Evolutionary conservation across 768 basidiomycete genomes (phyloP).

Genomic region (Ramaria sp.): DNA sequence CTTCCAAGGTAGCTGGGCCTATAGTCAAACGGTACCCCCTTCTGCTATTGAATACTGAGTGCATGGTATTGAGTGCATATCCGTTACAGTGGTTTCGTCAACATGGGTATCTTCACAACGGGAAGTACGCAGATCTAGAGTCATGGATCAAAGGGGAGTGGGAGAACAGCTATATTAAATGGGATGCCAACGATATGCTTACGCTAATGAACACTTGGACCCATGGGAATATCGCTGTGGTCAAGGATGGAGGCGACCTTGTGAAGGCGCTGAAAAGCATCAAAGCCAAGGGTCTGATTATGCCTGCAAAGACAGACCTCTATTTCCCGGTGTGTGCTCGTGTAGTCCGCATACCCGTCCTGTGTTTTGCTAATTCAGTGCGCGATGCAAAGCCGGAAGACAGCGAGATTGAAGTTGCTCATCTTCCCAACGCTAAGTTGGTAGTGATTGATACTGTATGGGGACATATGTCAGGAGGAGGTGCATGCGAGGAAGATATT

Average conservation of each 20-base stretch:
- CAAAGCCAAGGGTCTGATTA: conserved; percentile 42
- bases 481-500: conserved; percentile 27
- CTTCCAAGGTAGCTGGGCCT: conserved; percentile 35
- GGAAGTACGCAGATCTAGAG: conserved; percentile 36
- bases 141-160: conserved; percentile 41
- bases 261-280: conserved; percentile 29
- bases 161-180: conserved; percentile 33
- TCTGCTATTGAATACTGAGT: conserved; percentile 9
- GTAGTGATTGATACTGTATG: conserved; percentile 43
- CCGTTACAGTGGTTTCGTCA: conserved; percentile 41
- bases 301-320: conserved; percentile 49
- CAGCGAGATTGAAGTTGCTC: conserved; percentile 33
- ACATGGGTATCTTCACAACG: conserved; percentile 31
- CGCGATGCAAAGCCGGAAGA: conserved; percentile 35
- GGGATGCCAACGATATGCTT: conserved; percentile 47
- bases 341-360: no score
- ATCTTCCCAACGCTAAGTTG: conserved; percentile 31
- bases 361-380: background rate
- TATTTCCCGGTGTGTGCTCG: conserved; percentile 38
- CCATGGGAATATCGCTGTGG: conserved; percentile 33
- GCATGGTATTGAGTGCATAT: background rate
- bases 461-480: conserved; percentile 48
- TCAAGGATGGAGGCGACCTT: conserved; percentile 34
- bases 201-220: conserved; percentile 41
- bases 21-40: conserved; percentile 35